Conservation (phyloP, 352 stramenopile genomes). For the Phytophthora hibernalis region DNA sequence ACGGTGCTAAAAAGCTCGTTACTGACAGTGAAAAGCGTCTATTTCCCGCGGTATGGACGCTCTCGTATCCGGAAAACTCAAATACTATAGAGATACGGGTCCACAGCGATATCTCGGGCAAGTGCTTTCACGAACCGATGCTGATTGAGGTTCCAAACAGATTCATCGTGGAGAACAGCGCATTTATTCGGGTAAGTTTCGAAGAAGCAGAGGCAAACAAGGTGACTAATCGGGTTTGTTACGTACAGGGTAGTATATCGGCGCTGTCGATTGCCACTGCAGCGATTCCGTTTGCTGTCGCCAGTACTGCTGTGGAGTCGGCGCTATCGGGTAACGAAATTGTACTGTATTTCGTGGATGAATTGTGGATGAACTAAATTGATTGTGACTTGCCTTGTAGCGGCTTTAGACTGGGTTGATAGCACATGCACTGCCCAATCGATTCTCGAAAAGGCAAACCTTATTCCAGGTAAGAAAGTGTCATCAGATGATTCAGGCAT, state of each 20-base stretch:
- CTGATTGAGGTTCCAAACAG: not conserved
- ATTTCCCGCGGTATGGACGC: constrained; percentile 9
- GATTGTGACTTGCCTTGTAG: not conserved
- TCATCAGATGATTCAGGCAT: not conserved
- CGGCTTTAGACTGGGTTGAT: not conserved
- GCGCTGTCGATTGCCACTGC: constrained; percentile 8
- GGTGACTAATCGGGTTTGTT: not conserved
- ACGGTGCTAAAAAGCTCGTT: constrained; percentile 3
- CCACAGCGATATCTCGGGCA: constrained; percentile 24
- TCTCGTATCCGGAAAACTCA: not conserved
- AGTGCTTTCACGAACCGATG: constrained; percentile 15
- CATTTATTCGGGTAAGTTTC: constrained; percentile 12
- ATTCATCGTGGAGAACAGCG: not conserved
- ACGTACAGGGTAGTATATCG: constrained; percentile 7
- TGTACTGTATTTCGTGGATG: too few relatives aligned
- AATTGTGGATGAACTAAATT: not conserved
- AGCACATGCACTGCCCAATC: not conserved
- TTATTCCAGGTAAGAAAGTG: not conserved
- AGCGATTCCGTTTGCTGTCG: constrained; percentile 5
- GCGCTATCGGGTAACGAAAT: constrained; percentile 1
- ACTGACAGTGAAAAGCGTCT: not conserved
- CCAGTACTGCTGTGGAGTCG: not conserved
- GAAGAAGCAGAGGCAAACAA: not conserved
- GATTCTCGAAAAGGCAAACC: not conserved
- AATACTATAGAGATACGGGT: constrained; percentile 11